Evolutionary conservation across 2,329 filamentous ascomycete genomes (phyloP), one percentile per base, ranked within the genome.

Genomic region (Exophiala phaeomuriformis): DNA sequence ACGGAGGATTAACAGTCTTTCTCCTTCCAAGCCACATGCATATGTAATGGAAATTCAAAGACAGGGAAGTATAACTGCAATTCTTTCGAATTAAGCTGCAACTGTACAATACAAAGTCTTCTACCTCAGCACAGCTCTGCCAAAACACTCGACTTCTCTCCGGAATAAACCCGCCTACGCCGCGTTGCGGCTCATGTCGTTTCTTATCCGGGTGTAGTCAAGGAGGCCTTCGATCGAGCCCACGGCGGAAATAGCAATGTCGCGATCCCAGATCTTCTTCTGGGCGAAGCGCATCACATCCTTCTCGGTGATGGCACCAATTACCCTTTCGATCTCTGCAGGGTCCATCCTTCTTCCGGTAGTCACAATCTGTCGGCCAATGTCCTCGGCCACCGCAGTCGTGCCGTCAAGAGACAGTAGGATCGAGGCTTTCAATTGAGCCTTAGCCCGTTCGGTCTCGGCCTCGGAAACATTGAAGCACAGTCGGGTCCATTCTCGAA

Each of bases 381-480:
- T 95, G 71, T 98, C 93, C 80, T 98, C 93, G 58, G 93, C 93
- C 51, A 96, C 86, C 65, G 93, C 90, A 46, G 93, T 97, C 69
- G 93, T 97, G 72, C 90, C 94, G 72, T 98, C 93, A 32, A 98
- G 88, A 49, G 90, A 95, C 63, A 98, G 84, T 59, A 98, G 88
- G 68, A 98, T 90, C 51, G 90, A 95, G 59, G 93, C 93, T 83
- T 98, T 98, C 67, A 98, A 85, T 79, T 98, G 93, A 61, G 93
- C 88, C 83, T 98, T 98, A 74, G 93, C 93, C 65, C 93, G 91
- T 83, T 98, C 93, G 58, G 90, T 87, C 78, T 98, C 93, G 63
- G 90, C 84, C 69, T 89, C 81, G 68, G 80, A 84, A 66, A 98
- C 93, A 74, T 84, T 87, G 78, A 84, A 85, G 67, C 88, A 93